Evolutionary conservation across 306 rosid genomes (phyloP).

Genomic region (Prunus fruticosa): DNA sequence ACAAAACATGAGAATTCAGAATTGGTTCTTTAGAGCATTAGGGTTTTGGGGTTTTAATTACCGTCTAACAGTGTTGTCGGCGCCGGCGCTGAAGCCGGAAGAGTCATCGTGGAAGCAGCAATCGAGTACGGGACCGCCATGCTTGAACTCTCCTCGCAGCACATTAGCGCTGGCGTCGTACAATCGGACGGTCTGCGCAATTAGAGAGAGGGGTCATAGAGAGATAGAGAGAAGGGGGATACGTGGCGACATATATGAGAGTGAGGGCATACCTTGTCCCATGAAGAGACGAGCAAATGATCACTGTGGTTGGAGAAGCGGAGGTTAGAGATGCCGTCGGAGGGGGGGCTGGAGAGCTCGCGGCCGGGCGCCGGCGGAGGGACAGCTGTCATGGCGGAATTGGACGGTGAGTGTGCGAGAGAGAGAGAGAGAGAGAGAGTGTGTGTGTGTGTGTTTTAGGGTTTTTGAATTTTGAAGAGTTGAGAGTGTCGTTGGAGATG

Average conservation of each 20-base stretch:
- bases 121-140: constrained; percentile 78
- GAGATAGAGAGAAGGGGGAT: background rate
- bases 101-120: constrained; percentile 97
- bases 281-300: constrained; percentile 82
- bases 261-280: constrained; percentile 73
- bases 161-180: constrained; percentile 84
- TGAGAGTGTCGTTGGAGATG: background rate
- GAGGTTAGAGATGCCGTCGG: constrained; percentile 90
- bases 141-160: constrained; percentile 80
- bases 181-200: constrained; percentile 63
- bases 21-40: background rate
- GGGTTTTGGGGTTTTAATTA: constrained; percentile 11
- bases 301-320: constrained; percentile 92
- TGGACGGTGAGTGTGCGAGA: constrained; percentile 6
- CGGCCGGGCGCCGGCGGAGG: constrained; percentile 66
- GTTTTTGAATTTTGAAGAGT: background rate
- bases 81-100: constrained; percentile 79
- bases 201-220: background rate
- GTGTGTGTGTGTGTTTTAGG: background rate
- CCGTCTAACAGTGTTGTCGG: constrained; percentile 82
- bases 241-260: background rate
- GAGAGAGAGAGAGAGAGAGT: constrained; percentile 9
- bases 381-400: constrained; percentile 43
- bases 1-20: background rate
- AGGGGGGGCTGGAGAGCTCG: constrained; percentile 73